Evolutionary conservation across 75 land plant genomes (phyloP).

Genomic region (Ceratopteris richardii): DNA sequence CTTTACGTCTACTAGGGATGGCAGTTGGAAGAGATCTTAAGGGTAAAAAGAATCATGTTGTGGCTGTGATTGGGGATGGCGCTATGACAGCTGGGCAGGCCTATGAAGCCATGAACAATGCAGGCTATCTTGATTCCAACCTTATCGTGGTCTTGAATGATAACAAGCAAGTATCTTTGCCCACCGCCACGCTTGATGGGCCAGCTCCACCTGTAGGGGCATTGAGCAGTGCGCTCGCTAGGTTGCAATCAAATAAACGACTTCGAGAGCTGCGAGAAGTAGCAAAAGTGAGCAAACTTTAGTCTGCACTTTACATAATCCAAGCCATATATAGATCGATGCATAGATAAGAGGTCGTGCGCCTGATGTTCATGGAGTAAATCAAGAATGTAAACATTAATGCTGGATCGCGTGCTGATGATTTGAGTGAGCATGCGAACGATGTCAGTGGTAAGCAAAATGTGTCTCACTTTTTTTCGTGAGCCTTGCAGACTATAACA

Average conservation of each 20-base stretch:
- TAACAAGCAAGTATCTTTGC: conserved; percentile 91
- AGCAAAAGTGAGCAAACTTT: conserved; percentile 55
- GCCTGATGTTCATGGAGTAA: no score
- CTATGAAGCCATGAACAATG: conserved; percentile 98
- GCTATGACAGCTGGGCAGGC: conserved; percentile 99
- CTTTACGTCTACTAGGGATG: no score
- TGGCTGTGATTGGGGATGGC: conserved; percentile 93
- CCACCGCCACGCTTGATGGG: conserved; percentile 90
- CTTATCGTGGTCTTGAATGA: conserved; percentile 96
- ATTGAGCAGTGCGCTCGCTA: conserved; percentile 85
- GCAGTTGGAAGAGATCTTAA: conserved; percentile 92
- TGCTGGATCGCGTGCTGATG: no score
- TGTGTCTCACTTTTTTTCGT: no score
- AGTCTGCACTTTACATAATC: no score
- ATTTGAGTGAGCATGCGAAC: no score
- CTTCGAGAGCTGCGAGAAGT: conserved; percentile 97
- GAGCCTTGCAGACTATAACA: conserved; percentile 56
- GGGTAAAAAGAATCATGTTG: conserved; percentile 71
- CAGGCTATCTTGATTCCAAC: conserved; percentile 93
- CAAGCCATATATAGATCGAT: no score
- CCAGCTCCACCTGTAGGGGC: conserved; percentile 94
- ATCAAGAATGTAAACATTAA: no score
- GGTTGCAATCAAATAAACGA: conserved; percentile 83
- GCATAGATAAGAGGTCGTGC: no score
- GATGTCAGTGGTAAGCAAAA: no score